These are phyloP conservation scores for Hortiboletus flavorubellus DNA, from an alignment of 768 basidiomycete genomes.

Conservation along the genomic window DNA sequence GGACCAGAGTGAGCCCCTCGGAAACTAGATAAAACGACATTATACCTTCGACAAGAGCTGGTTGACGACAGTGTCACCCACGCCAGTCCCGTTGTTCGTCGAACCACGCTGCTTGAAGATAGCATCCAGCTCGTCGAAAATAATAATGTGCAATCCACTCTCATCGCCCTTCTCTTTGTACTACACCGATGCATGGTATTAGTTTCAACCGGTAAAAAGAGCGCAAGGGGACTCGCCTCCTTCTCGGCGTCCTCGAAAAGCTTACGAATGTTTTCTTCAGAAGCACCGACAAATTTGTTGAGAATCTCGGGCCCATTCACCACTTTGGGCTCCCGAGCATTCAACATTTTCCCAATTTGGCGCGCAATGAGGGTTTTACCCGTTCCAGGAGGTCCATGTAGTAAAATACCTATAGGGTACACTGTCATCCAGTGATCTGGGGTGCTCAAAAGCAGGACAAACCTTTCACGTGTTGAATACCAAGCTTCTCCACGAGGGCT, in stretches of 20 bases:
- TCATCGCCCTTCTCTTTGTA: conserved; percentile 98
- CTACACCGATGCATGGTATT: conserved; percentile 36
- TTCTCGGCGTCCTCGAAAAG: conserved; percentile 98
- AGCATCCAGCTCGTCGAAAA: conserved; percentile 98
- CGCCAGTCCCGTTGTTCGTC: conserved; percentile 86
- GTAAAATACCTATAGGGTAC: conserved; percentile 67
- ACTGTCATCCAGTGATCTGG: neutral
- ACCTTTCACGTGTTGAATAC: conserved; percentile 99
- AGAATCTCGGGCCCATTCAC: conserved; percentile 98
- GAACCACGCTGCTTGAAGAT: conserved; percentile 99
- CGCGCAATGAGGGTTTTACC: conserved; percentile 98
- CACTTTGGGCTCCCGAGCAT: conserved; percentile 95
- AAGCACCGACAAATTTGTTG: conserved; percentile 95
- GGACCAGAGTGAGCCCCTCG: conserved; percentile 8
- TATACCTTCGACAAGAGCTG: conserved; percentile 92
- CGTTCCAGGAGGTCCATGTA: conserved; percentile 96
- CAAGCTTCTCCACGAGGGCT: conserved; percentile 92
- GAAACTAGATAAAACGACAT: neutral
- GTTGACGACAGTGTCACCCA: conserved; percentile 98
- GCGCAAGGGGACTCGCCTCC: conserved; percentile 53
- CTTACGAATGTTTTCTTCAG: conserved; percentile 97
- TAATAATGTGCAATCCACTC: conserved; percentile 97
- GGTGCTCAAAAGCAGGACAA: conserved; percentile 8
- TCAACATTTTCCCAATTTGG: conserved; percentile 99
- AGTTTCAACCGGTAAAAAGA: neutral